Evolutionary conservation across 1,139 yeast species (phyloP), one percentile per base, ranked within the genome.

Genomic region (Yamadazyma sp.): DNA sequence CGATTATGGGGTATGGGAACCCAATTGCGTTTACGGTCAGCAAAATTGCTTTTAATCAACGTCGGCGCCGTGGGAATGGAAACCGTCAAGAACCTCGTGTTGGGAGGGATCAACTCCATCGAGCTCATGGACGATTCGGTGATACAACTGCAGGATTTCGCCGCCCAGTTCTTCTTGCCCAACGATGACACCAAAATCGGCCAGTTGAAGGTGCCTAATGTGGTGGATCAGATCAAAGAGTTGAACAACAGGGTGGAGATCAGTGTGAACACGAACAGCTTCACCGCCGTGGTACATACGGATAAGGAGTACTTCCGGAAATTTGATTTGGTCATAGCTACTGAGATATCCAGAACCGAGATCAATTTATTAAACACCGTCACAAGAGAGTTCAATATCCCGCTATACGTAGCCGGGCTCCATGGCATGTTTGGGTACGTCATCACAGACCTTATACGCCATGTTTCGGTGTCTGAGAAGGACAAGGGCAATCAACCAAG

Each of bases 1-100:
- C 68, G 99, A 49, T 73, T 92, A 28, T 92, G 99, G 99, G 98
- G 98, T 10, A 73, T 92, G 64, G 94, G 87, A 22, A 95, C 98
- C 12, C 99, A 92, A 61, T 73, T 80, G 37, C 69, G 89, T 37
- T 77, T 92, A 67, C 73, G 95, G 34, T 77, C 83, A 20, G 84
- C 97, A 12, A 77, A 76, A 39, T 72, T 91, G 7, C 67, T 92
- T 39, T 57, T 89, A 29, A 67, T 88, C 25, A 82, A 83, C 47
- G 53, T 86, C 24, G 83, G 88, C 8, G 87, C 87, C 0, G 69
- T 85, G 9, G 92, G 94, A 3, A 79, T 83, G 20, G 97, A 89
- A 58, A 73, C 83, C 11, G 82, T 84, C 31, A 92, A 92, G 62
- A 91, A 91, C 61, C 63, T 92, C 38, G 92, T 87, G 11, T 72